These are phyloP conservation scores for Candida sanyaensis DNA, from an alignment of 1,139 yeast genomes.

Conservation along the genomic window DNA sequence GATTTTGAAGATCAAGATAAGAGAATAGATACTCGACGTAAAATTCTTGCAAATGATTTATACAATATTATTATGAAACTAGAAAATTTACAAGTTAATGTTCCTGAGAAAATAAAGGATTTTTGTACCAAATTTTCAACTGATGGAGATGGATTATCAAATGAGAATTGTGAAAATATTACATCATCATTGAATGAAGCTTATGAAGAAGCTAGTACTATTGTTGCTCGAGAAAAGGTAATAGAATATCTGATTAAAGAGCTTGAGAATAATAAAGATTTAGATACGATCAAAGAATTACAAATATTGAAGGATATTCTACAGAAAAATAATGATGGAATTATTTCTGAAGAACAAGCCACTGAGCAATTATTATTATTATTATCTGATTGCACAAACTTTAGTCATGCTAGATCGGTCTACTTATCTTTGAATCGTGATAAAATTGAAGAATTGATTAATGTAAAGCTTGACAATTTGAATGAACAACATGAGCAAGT, in stretches of 20 bases:
- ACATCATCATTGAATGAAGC: constrained; percentile 17
- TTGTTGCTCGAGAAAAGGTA: constrained; percentile 21
- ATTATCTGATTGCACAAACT: background rate
- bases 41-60: constrained; percentile 10
- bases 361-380: background rate
- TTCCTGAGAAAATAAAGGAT: constrained; percentile 29
- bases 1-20: constrained; percentile 5
- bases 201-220: constrained; percentile 18
- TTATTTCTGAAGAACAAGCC: background rate
- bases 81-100: constrained; percentile 25
- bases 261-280: background rate
- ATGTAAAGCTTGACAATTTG: background rate
- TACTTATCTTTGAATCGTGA: background rate
- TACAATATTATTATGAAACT: constrained; percentile 29
- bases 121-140: constrained; percentile 21
- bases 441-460: constrained; percentile 1
- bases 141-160: background rate
- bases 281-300: background rate
- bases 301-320: background rate
- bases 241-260: constrained; percentile 17
- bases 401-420: background rate
- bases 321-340: background rate
- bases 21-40: background rate
- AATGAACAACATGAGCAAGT: background rate
- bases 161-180: constrained; percentile 11